Evolutionary conservation across 2,329 filamentous ascomycete genomes (phyloP), one percentile per base, ranked within the genome.

Genomic region (Gaeumannomyces tritici): DNA sequence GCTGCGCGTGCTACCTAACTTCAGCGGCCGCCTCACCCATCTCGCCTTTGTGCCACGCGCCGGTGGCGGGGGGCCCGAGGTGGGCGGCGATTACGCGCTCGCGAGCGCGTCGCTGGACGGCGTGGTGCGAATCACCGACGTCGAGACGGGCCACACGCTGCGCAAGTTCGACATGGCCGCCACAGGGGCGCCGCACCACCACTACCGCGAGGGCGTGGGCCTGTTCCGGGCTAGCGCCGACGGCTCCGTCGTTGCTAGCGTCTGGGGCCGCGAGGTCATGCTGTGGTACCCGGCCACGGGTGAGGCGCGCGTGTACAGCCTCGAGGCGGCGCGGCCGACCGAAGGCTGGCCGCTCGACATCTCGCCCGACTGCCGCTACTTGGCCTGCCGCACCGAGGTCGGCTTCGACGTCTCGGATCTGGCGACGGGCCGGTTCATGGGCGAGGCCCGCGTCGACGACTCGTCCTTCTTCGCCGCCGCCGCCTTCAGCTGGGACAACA

Each of bases 331-430:
- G n/a, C 69, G 76, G 24, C 55, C 57, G 57, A 64, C 55, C 18
- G 76, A 78, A 63, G 76, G 76, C 29, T 78, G 75, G 75, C 76
- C 76, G 26, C 66, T 78, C 61, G 70, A 69, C 51, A 69, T 77
- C 35, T 78, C 76, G 4, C 68, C 73, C 1, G 74, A 78, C 64
- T 72, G 72, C 28, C 65, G 71, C 56, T 76, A 72, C 64, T 68
- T 78, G 67, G 70, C 68, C 24, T 75, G 73, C 64, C 70, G 76
- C 63, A 78, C 73, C 0, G 76, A 78, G 61, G 71, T 73, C 4
- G 76, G 76, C 8, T 73, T 78, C 61, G 76, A 78, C 27, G 66
- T 78, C 24, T 74, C 75, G 67, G 74, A 78, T 15, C 66, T 75
- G 29, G 64, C 64, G 12, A 72, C 74, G 1, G 76, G 76, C 0